Conservation (phyloP, 371 early-diverging fungal genomes). For the Haplosporangium sp. region DNA sequence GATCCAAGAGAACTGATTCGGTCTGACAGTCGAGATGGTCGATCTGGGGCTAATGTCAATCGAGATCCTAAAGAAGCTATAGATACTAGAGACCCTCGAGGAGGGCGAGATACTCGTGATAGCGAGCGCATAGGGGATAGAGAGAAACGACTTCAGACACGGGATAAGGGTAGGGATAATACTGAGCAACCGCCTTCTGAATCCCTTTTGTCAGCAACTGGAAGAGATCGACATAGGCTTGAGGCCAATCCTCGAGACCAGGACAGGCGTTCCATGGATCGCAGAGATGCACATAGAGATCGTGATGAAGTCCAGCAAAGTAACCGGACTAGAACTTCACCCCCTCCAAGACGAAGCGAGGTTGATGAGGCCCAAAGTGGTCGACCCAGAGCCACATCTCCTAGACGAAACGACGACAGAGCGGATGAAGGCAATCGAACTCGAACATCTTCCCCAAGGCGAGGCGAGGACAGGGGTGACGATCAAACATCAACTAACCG, state of each 20-base stretch:
- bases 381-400: not conserved
- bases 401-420: not conserved
- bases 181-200: conserved; percentile 7
- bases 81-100: conserved; percentile 25
- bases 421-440: conserved; percentile 10
- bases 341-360: conserved; percentile 19
- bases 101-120: conserved; percentile 23
- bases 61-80: conserved; percentile 14
- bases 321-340: conserved; percentile 15
- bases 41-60: not conserved
- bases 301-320: conserved; percentile 7
- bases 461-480: conserved; percentile 9
- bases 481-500: not conserved
- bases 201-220: not conserved
- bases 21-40: conserved; percentile 22
- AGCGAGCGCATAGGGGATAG: conserved; percentile 14
- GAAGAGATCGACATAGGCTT: conserved; percentile 22
- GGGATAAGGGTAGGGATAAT: conserved; percentile 21
- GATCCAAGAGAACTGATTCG: conserved; percentile 19
- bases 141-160: conserved; percentile 18
- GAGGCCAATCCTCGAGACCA: conserved; percentile 19
- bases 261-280: conserved; percentile 22
- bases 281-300: conserved; percentile 22
- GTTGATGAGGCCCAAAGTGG: too few species aligned
- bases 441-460: conserved; percentile 7